Conservation (phyloP, 192 early-diverging fungal genomes). For the Backusella morwellensis region DNA sequence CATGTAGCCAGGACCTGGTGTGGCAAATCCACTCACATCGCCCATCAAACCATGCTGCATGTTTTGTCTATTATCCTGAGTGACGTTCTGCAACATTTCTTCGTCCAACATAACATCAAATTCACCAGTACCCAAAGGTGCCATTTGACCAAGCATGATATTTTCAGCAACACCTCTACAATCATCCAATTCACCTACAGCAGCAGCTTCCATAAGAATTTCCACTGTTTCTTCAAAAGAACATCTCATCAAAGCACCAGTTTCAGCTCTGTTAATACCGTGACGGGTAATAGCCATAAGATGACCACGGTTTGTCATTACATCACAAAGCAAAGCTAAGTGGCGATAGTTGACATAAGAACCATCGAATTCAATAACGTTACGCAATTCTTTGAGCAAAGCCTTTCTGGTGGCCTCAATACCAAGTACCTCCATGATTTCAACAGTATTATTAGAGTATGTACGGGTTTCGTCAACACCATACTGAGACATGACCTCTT, state of each 20-base stretch:
- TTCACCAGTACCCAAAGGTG: slow-evolving; percentile 91
- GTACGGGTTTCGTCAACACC: slow-evolving; percentile 81
- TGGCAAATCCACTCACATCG: slow-evolving; percentile 47
- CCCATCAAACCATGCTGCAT: slow-evolving; percentile 53
- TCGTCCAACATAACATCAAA: slow-evolving; percentile 94
- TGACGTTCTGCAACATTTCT: slow-evolving; percentile 79
- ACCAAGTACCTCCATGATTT: slow-evolving; percentile 90
- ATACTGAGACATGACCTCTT: slow-evolving; percentile 79
- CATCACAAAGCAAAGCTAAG: slow-evolving; percentile 90
- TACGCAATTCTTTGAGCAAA: slow-evolving; percentile 84
- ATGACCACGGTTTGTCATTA: slow-evolving; percentile 92
- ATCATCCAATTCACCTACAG: slow-evolving; percentile 88
- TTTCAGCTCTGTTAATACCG: slow-evolving; percentile 92
- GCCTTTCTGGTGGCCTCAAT: slow-evolving; percentile 96
- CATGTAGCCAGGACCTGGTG: slow-evolving; percentile 52
- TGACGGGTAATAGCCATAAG: slow-evolving; percentile 98
- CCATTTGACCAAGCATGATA: slow-evolving; percentile 96
- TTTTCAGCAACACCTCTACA: slow-evolving; percentile 97
- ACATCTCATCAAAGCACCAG: slow-evolving; percentile 90
- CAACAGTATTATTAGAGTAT: slow-evolving; percentile 90
- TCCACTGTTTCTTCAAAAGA: slow-evolving; percentile 99
- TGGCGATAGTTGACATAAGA: slow-evolving; percentile 99
- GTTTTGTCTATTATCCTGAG: slow-evolving; percentile 47
- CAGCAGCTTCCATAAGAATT: slow-evolving; percentile 93
- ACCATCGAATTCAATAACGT: slow-evolving; percentile 93